These are phyloP conservation scores for Coemansia sp. DNA, from an alignment of 192 early-diverging fungal species.

Conservation along the genomic window DNA sequence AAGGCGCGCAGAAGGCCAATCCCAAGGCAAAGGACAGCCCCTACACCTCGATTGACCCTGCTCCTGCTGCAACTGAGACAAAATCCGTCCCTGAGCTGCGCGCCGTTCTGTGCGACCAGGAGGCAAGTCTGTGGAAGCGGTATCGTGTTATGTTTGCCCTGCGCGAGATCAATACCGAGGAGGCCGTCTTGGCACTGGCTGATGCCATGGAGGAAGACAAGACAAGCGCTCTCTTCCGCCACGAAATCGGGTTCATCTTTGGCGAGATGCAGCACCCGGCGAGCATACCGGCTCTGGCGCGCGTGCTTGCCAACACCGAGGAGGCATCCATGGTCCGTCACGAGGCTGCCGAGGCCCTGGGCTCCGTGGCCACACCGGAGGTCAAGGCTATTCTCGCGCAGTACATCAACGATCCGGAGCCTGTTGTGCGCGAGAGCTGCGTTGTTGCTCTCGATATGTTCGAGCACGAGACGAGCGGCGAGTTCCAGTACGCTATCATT, in stretches of 20 bases:
- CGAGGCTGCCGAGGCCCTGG: slow-evolving; percentile 95
- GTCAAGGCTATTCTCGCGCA: slow-evolving; percentile 71
- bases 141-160: slow-evolving; percentile 95
- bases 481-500: slow-evolving; percentile 84
- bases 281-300: slow-evolving; percentile 78
- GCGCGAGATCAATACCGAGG: slow-evolving; percentile 79
- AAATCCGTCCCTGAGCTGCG: slow-evolving; percentile 68
- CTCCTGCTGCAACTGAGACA: slow-evolving; percentile 69
- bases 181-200: slow-evolving; percentile 80
- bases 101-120: slow-evolving; percentile 64
- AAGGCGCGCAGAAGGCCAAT: slow-evolving; percentile 20
- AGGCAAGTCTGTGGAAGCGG: slow-evolving; percentile 81
- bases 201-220: slow-evolving; percentile 78
- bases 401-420: slow-evolving; percentile 73
- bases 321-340: slow-evolving; percentile 95
- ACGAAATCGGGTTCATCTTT: slow-evolving; percentile 96
- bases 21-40: slow-evolving; percentile 32
- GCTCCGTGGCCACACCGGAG: slow-evolving; percentile 90
- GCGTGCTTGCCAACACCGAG: slow-evolving; percentile 69
- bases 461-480: slow-evolving; percentile 82
- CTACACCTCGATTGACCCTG: slow-evolving; percentile 90
- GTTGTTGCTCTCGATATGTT: slow-evolving; percentile 95
- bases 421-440: slow-evolving; percentile 89
- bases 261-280: slow-evolving; percentile 95
- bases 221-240: slow-evolving; percentile 80